Base-by-base conservation (phyloP, 2,329 filamentous ascomycete genomes). In the Epichloe typhina region DNA sequence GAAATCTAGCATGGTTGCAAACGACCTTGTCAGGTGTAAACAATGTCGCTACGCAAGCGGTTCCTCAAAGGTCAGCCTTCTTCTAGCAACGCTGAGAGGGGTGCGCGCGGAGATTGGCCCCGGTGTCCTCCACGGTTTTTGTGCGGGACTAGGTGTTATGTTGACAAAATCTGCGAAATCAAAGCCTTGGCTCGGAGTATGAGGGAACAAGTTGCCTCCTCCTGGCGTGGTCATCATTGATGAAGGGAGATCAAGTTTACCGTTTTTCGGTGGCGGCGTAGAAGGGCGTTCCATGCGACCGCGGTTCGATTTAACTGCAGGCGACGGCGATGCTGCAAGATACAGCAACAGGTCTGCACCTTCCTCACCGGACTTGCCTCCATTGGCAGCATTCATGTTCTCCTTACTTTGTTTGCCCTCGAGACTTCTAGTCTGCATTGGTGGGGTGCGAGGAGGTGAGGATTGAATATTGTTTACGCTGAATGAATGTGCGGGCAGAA, bases 81-180 rank as follows among this genome's bases (percentile, higher is more conserved):
- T 79, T 60, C 87, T 74, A n/a, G 86, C 77, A 45, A 85, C 79
- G 58, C 81, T 87, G 52, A 78, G 64, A 8, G 79, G 79, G 42
- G 79, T 82, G 60, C 73, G 74, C 49, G 69, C 64, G 17, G 69
- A 64, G 33, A 74, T 72, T 31, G 79, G 75, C 11, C 80, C 66
- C 11, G 88, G 89, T 0, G 89, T 95, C 65, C 85, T 88, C 86
- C 89, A 96, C 9, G 83, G 78, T 58, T 82, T 88, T 70, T 96
- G 93, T 26, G 88, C 93, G 19, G 93, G 93, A 62, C 88, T 95
- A 0, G 93, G 93, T 6, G 93, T 95, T 65, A 97, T 91, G 69
- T 97, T 96, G 64, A 97, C 84, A 68, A 95, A 98, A 64, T 98
- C 93, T 49, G 89, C 82, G 69, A 97, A 95, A 70, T 97, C 94